Base-by-base conservation (phyloP, 108 stramenopile species). In the Poteriospumella lacustris region DNA sequence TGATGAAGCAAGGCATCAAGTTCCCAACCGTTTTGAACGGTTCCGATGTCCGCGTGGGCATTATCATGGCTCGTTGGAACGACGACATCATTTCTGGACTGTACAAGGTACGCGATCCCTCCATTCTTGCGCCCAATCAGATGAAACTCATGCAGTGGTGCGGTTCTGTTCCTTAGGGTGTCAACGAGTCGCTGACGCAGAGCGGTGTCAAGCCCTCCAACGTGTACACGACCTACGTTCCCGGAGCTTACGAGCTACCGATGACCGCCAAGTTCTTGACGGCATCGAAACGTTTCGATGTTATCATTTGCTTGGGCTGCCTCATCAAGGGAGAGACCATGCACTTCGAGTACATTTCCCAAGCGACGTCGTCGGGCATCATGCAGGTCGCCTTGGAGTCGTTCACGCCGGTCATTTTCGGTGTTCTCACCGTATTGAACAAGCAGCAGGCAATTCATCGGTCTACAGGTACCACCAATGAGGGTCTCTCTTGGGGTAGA, bases 331-430 rank as follows among this genome's bases (percentile, higher is more conserved):
- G 98, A 1, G 95, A 96, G 31, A 99, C 98, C 33, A 88, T 92
- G 86, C 98, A 99, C 81, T 99, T 97, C 80, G 98, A 99, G 89
- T 96, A 97, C 86, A 99, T 99, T 83, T 86, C 91, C 64, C 93
- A 94, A 39, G 89, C 95, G 52, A 93, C 92, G 9, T 78, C 93
- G 52, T 86, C 87, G 69, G 98, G 96, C 19, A 85, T 99, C 70
- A 99, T 97, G 96, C 91, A 87, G 80, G 96, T 97, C 15, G 89
- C 88, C 40, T 79, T 97, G 62, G 87, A 90, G 72, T 93, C 94
- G 0, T 76, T 75, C 33, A 84, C 84, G 1, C 96, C 96, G 0
- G 78, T 89, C 69, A 88, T 96, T 38, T 96, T 95, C 81, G 98
- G 98, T 26, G 84, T 88, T 58, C 81, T 88, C n/a, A 85, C 86